Base-by-base conservation (phyloP, 768 basidiomycete genomes). In the Boletus vermiculosoides region DNA sequence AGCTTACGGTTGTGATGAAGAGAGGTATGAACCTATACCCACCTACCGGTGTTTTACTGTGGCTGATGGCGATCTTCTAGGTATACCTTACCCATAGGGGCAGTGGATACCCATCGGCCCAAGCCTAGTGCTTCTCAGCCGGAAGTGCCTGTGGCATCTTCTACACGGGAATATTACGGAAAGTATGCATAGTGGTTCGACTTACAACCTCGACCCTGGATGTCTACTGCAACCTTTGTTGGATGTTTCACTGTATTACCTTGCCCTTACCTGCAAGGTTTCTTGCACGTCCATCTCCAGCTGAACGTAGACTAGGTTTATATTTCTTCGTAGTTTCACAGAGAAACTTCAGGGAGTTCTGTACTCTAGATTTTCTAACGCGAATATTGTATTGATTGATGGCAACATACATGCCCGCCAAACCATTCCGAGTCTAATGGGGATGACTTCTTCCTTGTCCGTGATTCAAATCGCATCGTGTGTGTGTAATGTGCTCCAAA, bases 1-100 rank as follows among this genome's bases (percentile, higher is more conserved):
- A 69, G 97, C 97, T 1, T 99, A 98, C 71, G 97, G 97, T 39
- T 98, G 96, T 76, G 94, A 98, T 70, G 97, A 99, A 71, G 94
- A 95, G 71, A 81, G 95, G 90, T 88, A 54, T 46, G 77, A 50
- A 55, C 18, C 13, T n/a, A 37, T 41, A 4, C 22, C 3, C 4
- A n/a, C 36, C 0, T 20, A 16, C 11, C 23, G 0, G 36, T 30
- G 0, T 13, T 34, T 22, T 44, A 1, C 45, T 30, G 15, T 50
- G 15, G 25, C 45, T 65, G 7, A 61, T 28, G 18, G 50, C n/a
- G 22, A 34, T 49, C 25, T 41, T 41, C 23, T 53, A 93, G 92
- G 50, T 98, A 94, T 71, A 80, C 90, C 1, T 76, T 98, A 4
- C 94, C 94, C 11, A 98, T 98, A 65, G 80, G 79, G 25, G 96